Percentiles rank a stretch among this genome's conserved stretches.
phyloP scores from a whole-genome alignment of 108 stramenopile species.

The Cyclotella sp. region DNA sequence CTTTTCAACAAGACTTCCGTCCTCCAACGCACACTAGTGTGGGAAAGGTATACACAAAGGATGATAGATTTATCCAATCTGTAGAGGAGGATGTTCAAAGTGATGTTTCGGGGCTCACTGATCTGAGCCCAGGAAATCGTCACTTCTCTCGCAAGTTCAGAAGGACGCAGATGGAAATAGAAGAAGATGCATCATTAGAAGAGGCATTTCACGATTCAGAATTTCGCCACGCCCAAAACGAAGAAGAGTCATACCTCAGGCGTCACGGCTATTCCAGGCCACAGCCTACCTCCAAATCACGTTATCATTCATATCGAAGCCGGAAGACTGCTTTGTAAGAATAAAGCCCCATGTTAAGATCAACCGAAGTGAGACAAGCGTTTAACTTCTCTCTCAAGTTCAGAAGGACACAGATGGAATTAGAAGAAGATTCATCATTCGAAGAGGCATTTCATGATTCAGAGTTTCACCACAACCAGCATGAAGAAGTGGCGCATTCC shows the following conservation, averaged over 20 bases:
- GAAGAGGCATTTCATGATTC: constrained; percentile 40
- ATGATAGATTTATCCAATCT: constrained; percentile 22
- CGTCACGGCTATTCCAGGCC: constrained; percentile 4
- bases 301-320: neutral
- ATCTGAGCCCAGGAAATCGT: constrained; percentile 46
- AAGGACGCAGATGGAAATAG: constrained; percentile 22
- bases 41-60: constrained; percentile 15
- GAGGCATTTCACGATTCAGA: constrained; percentile 37
- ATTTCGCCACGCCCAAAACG: constrained; percentile 11
- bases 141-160: constrained; percentile 36
- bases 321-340: constrained; percentile 9
- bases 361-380: neutral
- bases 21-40: constrained; percentile 4
- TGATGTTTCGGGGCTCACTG: constrained; percentile 36
- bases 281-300: neutral
- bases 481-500: constrained; percentile 1
- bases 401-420: constrained; percentile 22
- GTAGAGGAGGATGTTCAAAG: constrained; percentile 43
- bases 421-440: constrained; percentile 27
- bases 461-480: constrained; percentile 9
- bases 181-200: constrained; percentile 35
- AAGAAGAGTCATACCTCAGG: constrained; percentile 1
- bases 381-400: constrained; percentile 32
- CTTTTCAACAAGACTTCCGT: constrained; percentile 21
- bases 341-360: neutral